These are phyloP conservation scores for Diplodia mutila DNA, from an alignment of 2,329 filamentous ascomycete genomes.

Conservation along the genomic window DNA sequence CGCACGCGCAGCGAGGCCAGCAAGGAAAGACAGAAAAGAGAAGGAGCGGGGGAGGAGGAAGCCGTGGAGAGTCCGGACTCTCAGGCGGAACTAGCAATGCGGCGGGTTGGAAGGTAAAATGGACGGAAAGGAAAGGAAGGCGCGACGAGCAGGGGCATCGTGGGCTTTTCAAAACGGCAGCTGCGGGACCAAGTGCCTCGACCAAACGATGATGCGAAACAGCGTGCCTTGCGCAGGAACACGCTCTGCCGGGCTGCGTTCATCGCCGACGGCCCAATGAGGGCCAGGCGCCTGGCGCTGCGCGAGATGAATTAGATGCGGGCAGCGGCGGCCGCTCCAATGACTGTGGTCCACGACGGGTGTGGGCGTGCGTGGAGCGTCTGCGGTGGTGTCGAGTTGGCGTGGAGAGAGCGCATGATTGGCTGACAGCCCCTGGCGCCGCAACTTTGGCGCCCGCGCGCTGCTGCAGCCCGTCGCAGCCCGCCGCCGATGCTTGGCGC, in stretches of 20 bases:
- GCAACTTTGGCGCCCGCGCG: constrained; percentile 6
- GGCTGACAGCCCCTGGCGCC: not conserved
- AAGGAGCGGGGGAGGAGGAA: constrained; percentile 29
- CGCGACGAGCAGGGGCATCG: constrained; percentile 17
- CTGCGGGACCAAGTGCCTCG: constrained; percentile 21
- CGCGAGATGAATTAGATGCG: not conserved
- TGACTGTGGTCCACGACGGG: constrained; percentile 8
- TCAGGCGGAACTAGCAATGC: constrained; percentile 10
- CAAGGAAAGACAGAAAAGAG: constrained; percentile 26
- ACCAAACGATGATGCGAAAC: constrained; percentile 23
- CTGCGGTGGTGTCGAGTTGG: constrained; percentile 11
- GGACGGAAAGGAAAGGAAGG: constrained; percentile 17
- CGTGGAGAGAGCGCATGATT: not conserved
- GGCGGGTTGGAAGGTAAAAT: constrained; percentile 15
- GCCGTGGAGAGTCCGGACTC: constrained; percentile 20
- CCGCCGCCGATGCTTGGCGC: not conserved
- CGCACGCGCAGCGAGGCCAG: constrained; percentile 13
- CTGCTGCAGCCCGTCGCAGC: constrained; percentile 6
- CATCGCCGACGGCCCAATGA: not conserved
- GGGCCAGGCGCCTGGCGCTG: not conserved
- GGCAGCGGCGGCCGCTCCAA: constrained; percentile 4
- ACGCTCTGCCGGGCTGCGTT: not conserved
- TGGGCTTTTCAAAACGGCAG: constrained; percentile 25
- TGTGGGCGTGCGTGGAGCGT: not conserved
- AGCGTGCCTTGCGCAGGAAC: not conserved